Evolutionary conservation across 2,329 filamentous ascomycete species (phyloP).

Genomic region (Fusarium sp.): DNA sequence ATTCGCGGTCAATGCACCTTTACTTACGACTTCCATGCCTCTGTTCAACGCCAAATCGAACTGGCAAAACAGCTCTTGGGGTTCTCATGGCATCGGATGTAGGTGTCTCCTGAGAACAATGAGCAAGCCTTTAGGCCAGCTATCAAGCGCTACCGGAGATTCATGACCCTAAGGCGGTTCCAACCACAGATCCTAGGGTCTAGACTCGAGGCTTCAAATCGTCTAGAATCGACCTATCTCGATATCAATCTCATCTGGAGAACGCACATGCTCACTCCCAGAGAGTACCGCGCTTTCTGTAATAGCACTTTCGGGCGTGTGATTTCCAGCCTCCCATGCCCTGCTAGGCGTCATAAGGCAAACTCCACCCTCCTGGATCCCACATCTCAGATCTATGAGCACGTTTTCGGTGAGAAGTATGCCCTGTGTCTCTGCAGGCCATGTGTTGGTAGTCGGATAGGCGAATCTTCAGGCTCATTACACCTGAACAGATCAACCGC

Average conservation of each 20-base stretch:
- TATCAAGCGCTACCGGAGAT: slow-evolving; percentile 33
- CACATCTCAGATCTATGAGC: slow-evolving; percentile 20
- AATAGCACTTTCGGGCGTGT: slow-evolving; percentile 10
- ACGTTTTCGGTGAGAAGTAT: slow-evolving; percentile 30
- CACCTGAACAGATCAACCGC: background rate
- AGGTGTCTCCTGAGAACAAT: background rate
- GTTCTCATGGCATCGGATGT: slow-evolving; percentile 42
- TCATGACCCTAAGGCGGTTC: slow-evolving; percentile 31
- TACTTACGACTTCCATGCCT: slow-evolving; percentile 26
- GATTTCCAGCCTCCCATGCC: slow-evolving; percentile 29
- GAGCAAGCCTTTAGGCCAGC: slow-evolving; percentile 13
- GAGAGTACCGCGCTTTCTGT: slow-evolving; percentile 27
- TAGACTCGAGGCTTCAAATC: background rate
- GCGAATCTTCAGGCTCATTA: background rate
- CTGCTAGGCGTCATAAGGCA: background rate
- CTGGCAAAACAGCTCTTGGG: slow-evolving; percentile 23
- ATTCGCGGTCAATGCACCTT: background rate
- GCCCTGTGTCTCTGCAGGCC: slow-evolving; percentile 37
- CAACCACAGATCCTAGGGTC: background rate
- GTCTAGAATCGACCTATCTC: slow-evolving; percentile 16
- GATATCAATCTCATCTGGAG: slow-evolving; percentile 41
- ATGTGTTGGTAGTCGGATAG: slow-evolving; percentile 32
- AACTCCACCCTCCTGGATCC: background rate
- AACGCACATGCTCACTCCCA: slow-evolving; percentile 37
- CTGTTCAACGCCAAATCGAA: slow-evolving; percentile 25